phyloP scores from a whole-genome alignment of 1,284 basidiomycete species.

The Apiotrichum domesticum region DNA sequence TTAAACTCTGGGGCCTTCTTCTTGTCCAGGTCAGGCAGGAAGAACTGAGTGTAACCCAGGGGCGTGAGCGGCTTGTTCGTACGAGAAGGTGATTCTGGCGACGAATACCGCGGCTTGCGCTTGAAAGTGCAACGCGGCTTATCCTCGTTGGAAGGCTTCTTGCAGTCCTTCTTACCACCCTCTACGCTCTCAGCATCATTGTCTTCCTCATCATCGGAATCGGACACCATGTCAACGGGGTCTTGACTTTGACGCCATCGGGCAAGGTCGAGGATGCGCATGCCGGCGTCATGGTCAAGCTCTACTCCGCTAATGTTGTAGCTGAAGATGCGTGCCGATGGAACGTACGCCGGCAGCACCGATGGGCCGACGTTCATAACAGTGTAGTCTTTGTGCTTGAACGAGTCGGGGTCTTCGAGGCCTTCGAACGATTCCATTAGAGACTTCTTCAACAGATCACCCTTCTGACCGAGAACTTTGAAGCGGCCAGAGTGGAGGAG shows the following conservation, averaged over 20 bases:
- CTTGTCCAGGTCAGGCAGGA: conserved; percentile 61
- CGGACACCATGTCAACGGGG: conserved; percentile 1
- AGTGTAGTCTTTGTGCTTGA: conserved; percentile 62
- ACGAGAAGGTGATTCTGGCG: conserved; percentile 37
- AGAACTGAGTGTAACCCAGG: conserved; percentile 57
- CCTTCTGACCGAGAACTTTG: conserved; percentile 23
- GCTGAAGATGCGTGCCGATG: conserved; percentile 72
- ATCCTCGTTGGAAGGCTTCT: conserved; percentile 39
- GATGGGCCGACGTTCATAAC: conserved; percentile 72
- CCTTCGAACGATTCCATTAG: conserved; percentile 41
- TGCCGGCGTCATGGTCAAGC: conserved; percentile 20
- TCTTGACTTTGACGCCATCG: neutral
- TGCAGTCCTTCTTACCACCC: conserved; percentile 33
- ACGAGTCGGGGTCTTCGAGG: conserved; percentile 50
- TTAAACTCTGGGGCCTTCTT: conserved; percentile 57
- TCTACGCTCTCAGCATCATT: conserved; percentile 5
- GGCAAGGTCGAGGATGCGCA: neutral
- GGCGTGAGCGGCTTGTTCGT: conserved; percentile 35
- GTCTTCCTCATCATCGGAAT: conserved; percentile 15
- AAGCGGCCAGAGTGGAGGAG: conserved; percentile 24
- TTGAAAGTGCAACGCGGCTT: conserved; percentile 46
- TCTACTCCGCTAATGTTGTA: conserved; percentile 59
- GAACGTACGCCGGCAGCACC: conserved; percentile 83
- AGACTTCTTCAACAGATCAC: conserved; percentile 38
- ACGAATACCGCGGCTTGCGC: conserved; percentile 37